Conservation (phyloP, 208 protist genomes). For the Leptomonas seymouri region DNA sequence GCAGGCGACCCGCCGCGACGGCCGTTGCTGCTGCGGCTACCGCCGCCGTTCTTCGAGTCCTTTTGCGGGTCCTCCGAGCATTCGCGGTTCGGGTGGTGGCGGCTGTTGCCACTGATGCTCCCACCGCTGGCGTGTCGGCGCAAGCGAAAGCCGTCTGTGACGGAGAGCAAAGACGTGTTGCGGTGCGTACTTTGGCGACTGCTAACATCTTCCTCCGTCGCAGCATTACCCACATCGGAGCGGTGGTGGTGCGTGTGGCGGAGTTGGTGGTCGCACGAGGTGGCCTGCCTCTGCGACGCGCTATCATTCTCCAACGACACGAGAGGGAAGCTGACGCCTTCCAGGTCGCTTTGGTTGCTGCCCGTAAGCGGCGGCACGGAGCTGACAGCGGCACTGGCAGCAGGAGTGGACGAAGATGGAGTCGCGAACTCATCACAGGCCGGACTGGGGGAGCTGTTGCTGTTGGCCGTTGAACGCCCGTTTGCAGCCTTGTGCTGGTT, state of each 20-base stretch:
- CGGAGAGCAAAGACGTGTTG: constrained; percentile 9
- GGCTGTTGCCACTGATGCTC: background rate
- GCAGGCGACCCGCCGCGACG: background rate
- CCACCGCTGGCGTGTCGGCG: background rate
- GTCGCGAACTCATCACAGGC: background rate
- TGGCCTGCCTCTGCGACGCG: background rate
- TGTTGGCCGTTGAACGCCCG: background rate
- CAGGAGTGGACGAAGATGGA: background rate
- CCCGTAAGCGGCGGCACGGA: background rate
- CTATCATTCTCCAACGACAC: background rate
- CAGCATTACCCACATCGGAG: background rate
- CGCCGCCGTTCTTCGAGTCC: no score
- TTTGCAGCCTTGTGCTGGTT: background rate
- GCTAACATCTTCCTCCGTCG: no score
- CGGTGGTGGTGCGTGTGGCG: background rate
- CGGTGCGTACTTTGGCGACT: background rate
- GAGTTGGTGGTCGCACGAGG: background rate
- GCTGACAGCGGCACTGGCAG: background rate
- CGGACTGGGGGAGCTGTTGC: background rate
- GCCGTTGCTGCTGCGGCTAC: background rate
- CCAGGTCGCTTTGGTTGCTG: background rate
- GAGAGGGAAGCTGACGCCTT: background rate
- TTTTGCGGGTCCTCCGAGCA: constrained; percentile 8
- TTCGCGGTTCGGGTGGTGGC: background rate
- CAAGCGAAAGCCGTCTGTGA: constrained; percentile 2